Base-by-base conservation (phyloP, 768 basidiomycete species). In the Russula compacta region DNA sequence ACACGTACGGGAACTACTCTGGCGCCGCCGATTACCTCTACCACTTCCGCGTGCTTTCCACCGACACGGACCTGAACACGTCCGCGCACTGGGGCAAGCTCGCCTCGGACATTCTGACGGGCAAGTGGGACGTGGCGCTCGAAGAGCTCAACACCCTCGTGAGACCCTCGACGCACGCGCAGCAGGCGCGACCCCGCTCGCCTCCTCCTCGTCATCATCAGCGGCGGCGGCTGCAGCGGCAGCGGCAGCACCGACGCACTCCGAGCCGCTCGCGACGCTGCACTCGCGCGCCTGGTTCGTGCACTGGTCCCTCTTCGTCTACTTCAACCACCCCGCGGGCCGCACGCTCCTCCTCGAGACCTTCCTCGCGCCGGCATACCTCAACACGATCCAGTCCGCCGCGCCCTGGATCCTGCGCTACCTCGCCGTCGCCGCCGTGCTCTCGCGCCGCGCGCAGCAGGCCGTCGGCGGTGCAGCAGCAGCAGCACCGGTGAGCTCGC, bases 31-130 rank as follows among this genome's bases (percentile, higher is more conserved):
- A 98, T 74, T 98, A 97, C 76, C 81, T 99, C 58, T 98, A 98
- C 79, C 95, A 98, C 72, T 99, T 98, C 81, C 92, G 95, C 58
- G 88, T 98, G 24, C 86, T 99, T 63, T 95, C 95, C 51, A 97
- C 94, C 59, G 92, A 95, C 72, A 80, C 81, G 59, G 89, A 95
- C 54, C 88, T 95, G 71, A 94, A 91, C 75, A 88, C 92, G 40
- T 98, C 97, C 5, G 92, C 95, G 3, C 92, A 95, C 75, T 99
- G 95, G 97, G 97, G 97, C 11, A 98, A 98, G 74, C 89, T 98
- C 65, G 92, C 94, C 40, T 94, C 89, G 35, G 93, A 98, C 73
- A 95, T 98, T 71, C 85, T 99, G 53, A 86, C 87, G 3, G 97
- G 95, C 47, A 85, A 88, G 67, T 98, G 94, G 94, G 92, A 95